Percentiles rank a stretch among this genome's conserved stretches.
Conservation (phyloP, 768 basidiomycete genomes). For the Leccinum subtestaceum region DNA sequence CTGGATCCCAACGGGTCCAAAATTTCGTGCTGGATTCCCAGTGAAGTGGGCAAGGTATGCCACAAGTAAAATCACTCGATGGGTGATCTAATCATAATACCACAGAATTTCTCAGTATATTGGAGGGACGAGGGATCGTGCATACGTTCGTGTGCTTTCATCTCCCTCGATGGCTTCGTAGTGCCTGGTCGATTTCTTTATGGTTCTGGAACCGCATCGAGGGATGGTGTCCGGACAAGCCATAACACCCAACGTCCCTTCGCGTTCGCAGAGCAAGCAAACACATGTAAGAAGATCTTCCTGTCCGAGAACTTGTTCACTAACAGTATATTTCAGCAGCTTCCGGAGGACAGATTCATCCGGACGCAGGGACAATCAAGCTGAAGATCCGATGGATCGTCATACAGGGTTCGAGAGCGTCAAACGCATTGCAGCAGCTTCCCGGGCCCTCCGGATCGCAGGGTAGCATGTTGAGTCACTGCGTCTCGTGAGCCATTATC, state of each 20-base stretch:
- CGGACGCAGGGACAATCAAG: constrained; percentile 50
- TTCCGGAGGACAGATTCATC: constrained; percentile 21
- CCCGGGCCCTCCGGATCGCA: constrained; percentile 39
- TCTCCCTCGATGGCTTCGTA: constrained; percentile 60
- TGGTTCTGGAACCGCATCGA: constrained; percentile 53
- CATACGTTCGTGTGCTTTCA: constrained; percentile 55
- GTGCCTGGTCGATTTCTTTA: constrained; percentile 63
- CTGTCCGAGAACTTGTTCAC: background rate
- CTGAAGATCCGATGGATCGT: constrained; percentile 45
- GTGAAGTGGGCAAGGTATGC: constrained; percentile 54
- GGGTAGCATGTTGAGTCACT: constrained; percentile 39
- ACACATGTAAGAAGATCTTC: constrained; percentile 34
- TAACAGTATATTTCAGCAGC: background rate
- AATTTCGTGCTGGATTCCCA: constrained; percentile 69
- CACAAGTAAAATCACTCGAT: background rate
- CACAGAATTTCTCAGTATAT: constrained; percentile 55
- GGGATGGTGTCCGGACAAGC: constrained; percentile 53
- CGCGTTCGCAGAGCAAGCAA: constrained; percentile 45
- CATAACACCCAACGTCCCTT: constrained; percentile 56
- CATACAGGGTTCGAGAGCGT: constrained; percentile 30
- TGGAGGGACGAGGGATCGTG: constrained; percentile 62
- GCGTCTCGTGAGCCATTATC: constrained; percentile 41
- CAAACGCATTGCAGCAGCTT: constrained; percentile 42
- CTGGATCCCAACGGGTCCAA: constrained; percentile 39
- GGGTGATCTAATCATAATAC: constrained; percentile 6